Evolutionary conservation across 352 stramenopile species (phyloP).

Genomic region (Globisporangium lucens): DNA sequence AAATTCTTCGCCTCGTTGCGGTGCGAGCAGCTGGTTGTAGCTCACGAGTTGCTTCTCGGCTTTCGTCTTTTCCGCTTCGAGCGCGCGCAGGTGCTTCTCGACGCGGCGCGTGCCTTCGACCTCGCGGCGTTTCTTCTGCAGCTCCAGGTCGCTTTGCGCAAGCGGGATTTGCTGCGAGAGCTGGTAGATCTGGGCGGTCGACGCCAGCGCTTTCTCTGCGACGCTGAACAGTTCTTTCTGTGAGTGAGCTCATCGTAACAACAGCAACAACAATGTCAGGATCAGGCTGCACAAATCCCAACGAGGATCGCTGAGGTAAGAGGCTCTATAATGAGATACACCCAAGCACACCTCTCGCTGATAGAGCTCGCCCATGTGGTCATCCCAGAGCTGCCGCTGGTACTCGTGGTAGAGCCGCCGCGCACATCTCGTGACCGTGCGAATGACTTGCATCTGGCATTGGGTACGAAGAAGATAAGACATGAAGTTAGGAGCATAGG

Average conservation of each 20-base stretch:
- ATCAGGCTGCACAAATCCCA: neutral
- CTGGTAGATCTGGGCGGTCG: slow-evolving; percentile 43
- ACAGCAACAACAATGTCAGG: neutral
- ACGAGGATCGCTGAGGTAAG: neutral
- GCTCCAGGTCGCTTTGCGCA: slow-evolving; percentile 33
- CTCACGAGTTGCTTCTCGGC: slow-evolving; percentile 53
- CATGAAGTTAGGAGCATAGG: neutral
- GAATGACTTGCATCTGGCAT: slow-evolving; percentile 72
- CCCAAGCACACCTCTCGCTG: slow-evolving; percentile 25
- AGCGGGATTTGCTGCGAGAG: slow-evolving; percentile 40
- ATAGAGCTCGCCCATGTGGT: slow-evolving; percentile 46
- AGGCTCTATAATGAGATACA: neutral
- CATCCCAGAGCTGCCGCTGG: slow-evolving; percentile 76
- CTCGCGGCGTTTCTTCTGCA: slow-evolving; percentile 65
- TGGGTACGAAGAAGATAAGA: neutral
- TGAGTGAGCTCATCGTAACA: neutral
- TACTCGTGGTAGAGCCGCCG: slow-evolving; percentile 72
- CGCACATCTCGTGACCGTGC: slow-evolving; percentile 57
- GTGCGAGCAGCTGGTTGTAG: slow-evolving; percentile 54
- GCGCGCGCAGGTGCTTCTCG: slow-evolving; percentile 49
- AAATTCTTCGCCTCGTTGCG: slow-evolving; percentile 66
- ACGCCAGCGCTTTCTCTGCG: slow-evolving; percentile 48
- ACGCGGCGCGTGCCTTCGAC: slow-evolving; percentile 57
- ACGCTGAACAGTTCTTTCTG: slow-evolving; percentile 29
- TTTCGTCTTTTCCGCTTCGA: slow-evolving; percentile 51